Conservation (phyloP, 805 yeast species). For the Kuraishia borneana region DNA sequence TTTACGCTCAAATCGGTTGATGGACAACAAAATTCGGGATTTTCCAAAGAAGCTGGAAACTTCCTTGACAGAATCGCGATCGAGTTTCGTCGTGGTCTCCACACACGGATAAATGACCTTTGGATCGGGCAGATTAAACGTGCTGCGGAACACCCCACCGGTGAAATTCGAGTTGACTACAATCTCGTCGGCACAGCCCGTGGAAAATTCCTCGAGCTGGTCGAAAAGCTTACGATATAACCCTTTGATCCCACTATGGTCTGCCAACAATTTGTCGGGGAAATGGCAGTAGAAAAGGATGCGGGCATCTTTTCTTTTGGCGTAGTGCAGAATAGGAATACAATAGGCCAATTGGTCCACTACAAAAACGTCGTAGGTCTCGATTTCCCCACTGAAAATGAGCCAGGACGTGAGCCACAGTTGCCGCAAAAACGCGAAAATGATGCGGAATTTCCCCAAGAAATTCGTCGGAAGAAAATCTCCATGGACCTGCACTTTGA, state of each 20-base stretch:
- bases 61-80: conserved; percentile 17
- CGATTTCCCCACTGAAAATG: conserved; percentile 36
- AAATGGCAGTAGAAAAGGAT: conserved; percentile 90
- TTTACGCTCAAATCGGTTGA: conserved; percentile 83
- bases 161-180: conserved; percentile 90
- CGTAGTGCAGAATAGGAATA: conserved; percentile 55
- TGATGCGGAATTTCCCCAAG: conserved; percentile 57
- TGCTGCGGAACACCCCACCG: conserved; percentile 47
- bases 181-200: conserved; percentile 62
- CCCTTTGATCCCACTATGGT: conserved; percentile 42
- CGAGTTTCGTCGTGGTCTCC: conserved; percentile 21
- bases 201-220: conserved; percentile 69
- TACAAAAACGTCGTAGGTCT: conserved; percentile 56
- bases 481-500: conserved; percentile 67
- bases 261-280: conserved; percentile 78
- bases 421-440: conserved; percentile 81
- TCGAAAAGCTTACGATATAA: conserved; percentile 80
- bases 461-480: conserved; percentile 72
- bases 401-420: conserved; percentile 41
- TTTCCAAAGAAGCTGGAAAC: conserved; percentile 23
- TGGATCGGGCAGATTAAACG: conserved; percentile 43
- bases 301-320: conserved; percentile 27
- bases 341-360: conserved; percentile 86
- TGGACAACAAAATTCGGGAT: conserved; percentile 45
- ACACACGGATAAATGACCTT: conserved; percentile 76